Evolutionary conservation across 2,329 filamentous ascomycete species (phyloP).

Genomic region (Microdochium paspali): DNA sequence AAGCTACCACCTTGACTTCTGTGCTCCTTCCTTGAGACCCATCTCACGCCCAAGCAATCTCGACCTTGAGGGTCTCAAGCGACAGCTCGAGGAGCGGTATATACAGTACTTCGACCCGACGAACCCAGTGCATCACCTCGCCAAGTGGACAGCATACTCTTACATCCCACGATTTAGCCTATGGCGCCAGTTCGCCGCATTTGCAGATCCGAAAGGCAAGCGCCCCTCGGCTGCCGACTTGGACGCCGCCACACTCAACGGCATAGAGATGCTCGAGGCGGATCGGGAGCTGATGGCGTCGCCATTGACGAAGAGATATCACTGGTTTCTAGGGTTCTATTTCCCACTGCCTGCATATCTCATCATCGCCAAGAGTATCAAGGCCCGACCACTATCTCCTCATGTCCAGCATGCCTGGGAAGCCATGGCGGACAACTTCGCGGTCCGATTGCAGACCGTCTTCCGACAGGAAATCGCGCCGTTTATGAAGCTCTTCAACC

Average conservation of each 20-base stretch:
- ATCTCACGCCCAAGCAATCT: slow-evolving; percentile 8
- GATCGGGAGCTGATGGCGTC: slow-evolving; percentile 23
- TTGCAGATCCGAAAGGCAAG: slow-evolving; percentile 2
- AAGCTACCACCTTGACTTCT: slow-evolving; percentile 23
- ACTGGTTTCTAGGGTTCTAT: slow-evolving; percentile 25
- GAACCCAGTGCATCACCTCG: not conserved
- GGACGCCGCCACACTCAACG: slow-evolving; percentile 17
- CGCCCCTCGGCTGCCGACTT: slow-evolving; percentile 2
- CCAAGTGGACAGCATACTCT: not conserved
- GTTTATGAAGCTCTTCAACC: not conserved
- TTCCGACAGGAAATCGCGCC: not conserved
- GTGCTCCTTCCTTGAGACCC: slow-evolving; percentile 18
- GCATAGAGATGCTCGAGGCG: slow-evolving; percentile 24
- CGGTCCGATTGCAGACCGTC: slow-evolving; percentile 2
- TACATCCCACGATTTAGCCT: not conserved
- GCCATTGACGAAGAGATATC: slow-evolving; percentile 19
- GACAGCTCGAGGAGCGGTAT: slow-evolving; percentile 8
- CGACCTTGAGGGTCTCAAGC: slow-evolving; percentile 4
- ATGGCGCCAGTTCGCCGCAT: not conserved
- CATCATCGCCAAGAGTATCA: slow-evolving; percentile 25
- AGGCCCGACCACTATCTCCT: slow-evolving; percentile 8
- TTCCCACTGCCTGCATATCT: slow-evolving; percentile 31
- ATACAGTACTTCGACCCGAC: slow-evolving; percentile 3
- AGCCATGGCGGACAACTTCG: slow-evolving; percentile 20
- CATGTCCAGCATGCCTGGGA: slow-evolving; percentile 20